A percentile compares a stretch with the other conserved stretches of the same genome.
Conservation (phyloP, 2,329 filamentous ascomycete species). For the Myriosclerotinia curreyana region DNA sequence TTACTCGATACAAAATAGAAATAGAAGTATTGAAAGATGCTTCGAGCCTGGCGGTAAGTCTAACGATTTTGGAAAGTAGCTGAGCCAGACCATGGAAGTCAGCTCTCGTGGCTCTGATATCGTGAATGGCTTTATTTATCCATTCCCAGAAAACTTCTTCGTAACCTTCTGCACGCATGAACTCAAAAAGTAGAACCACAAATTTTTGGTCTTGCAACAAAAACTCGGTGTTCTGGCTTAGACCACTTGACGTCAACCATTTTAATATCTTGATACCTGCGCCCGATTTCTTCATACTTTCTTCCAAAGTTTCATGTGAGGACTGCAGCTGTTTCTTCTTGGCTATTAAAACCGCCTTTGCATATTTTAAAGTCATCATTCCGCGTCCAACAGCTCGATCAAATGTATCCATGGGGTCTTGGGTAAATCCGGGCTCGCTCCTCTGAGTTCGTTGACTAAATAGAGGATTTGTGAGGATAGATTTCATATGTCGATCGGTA, state of each 20-base stretch:
- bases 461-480: conserved; percentile 51
- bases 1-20: background rate
- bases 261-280: conserved; percentile 37
- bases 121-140: conserved; percentile 31
- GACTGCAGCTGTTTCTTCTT: conserved; percentile 30
- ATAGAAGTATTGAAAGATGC: conserved; percentile 4
- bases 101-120: background rate
- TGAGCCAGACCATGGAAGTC: conserved; percentile 4
- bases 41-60: conserved; percentile 1
- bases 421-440: background rate
- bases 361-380: conserved; percentile 35
- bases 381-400: conserved; percentile 36
- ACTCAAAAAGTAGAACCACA: conserved; percentile 32
- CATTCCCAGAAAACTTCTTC: conserved; percentile 36
- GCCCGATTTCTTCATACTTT: conserved; percentile 35
- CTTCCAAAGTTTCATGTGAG: conserved; percentile 27
- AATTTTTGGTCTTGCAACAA: conserved; percentile 29
- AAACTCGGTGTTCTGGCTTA: conserved; percentile 31
- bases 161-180: conserved; percentile 37
- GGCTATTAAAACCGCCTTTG: conserved; percentile 30
- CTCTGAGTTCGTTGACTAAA: conserved; percentile 35
- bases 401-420: conserved; percentile 38
- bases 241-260: conserved; percentile 37
- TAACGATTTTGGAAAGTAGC: background rate
- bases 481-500: conserved; percentile 47